Evolutionary conservation across 176 grass and related monocot genomes (phyloP).

Genomic region (Musa acuminata): DNA sequence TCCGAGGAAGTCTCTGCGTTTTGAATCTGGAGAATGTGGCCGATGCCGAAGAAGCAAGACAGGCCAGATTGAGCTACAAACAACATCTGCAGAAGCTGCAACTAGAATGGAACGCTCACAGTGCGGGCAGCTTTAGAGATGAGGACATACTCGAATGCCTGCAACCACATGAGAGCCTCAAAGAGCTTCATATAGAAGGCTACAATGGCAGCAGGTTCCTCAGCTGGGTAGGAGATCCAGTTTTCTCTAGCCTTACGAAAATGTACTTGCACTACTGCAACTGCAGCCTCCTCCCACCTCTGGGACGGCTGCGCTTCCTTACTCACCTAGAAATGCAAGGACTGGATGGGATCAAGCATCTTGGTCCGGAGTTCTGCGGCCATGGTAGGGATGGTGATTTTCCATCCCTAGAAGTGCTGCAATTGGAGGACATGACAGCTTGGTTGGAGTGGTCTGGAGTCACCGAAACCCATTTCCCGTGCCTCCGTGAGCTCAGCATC

Average conservation of each 20-base stretch:
- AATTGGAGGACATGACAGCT: background rate
- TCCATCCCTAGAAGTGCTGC: background rate
- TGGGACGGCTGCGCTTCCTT: background rate
- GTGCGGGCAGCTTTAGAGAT: background rate
- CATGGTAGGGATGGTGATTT: background rate
- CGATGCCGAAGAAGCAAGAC: background rate
- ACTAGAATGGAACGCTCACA: background rate
- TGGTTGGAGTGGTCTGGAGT: background rate
- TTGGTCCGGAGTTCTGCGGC: background rate
- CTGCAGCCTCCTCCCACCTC: background rate
- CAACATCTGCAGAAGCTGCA: background rate
- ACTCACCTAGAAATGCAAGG: background rate
- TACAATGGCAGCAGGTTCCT: background rate
- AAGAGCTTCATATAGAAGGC: background rate
- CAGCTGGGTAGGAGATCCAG: constrained; percentile 8
- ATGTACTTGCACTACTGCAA: background rate
- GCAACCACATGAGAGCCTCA: constrained; percentile 17
- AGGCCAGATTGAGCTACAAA: constrained; percentile 13
- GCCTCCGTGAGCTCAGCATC: background rate
- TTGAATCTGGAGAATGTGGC: background rate
- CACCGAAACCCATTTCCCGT: background rate
- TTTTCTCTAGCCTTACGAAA: background rate
- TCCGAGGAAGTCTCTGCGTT: background rate
- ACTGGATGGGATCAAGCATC: background rate
- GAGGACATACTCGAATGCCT: constrained; percentile 14